phyloP scores from a whole-genome alignment of 306 rosid genomes.

The Benincasa hispida region DNA sequence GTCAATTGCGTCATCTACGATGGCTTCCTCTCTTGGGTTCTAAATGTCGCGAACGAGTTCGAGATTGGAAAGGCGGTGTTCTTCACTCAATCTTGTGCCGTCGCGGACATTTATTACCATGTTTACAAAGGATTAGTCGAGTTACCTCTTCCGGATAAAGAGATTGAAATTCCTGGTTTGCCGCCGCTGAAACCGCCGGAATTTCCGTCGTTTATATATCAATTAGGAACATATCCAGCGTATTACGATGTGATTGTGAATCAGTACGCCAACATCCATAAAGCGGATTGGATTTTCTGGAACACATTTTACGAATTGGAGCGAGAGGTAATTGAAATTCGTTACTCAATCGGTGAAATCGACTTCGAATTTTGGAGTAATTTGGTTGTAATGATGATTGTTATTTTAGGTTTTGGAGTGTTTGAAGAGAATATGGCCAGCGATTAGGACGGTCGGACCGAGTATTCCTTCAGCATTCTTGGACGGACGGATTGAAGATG shows the following conservation, averaged over 20 bases:
- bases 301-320: conserved; percentile 16
- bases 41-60: background rate
- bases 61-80: background rate
- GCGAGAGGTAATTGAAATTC: background rate
- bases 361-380: background rate
- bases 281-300: conserved; percentile 13
- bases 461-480: conserved; percentile 16
- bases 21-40: background rate
- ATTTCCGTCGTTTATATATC: conserved; percentile 8
- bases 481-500: conserved; percentile 1
- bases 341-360: background rate
- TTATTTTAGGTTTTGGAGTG: conserved; percentile 2
- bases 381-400: background rate
- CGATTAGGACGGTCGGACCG: conserved; percentile 12
- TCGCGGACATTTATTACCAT: background rate
- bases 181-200: conserved; percentile 9
- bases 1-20: background rate
- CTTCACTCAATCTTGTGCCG: background rate
- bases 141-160: background rate
- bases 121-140: background rate
- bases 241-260: background rate
- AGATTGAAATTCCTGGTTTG: background rate
- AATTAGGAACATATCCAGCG: background rate
- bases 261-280: background rate
- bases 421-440: conserved; percentile 6